Percentiles rank a stretch among this genome's conserved stretches.
phyloP scores from a whole-genome alignment of 306 rosid species.

The Prunus fruticosa region DNA sequence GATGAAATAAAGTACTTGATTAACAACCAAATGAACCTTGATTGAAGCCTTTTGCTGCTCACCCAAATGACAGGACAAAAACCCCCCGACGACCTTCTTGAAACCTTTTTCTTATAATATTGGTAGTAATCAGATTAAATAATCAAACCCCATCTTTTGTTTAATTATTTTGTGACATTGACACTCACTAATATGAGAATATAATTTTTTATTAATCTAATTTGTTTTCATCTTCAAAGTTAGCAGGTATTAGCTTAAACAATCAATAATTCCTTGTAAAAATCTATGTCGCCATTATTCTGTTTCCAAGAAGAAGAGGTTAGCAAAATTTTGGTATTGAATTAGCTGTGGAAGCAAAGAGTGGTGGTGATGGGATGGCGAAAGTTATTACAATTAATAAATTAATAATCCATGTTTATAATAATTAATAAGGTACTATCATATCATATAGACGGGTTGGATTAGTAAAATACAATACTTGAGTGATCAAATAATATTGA shows the following conservation, averaged over 20 bases:
- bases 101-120: slow-evolving; percentile 35
- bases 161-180: slow-evolving; percentile 39
- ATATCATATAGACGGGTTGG: background rate
- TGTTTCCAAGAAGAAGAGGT: slow-evolving; percentile 20
- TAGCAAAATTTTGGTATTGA: background rate
- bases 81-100: slow-evolving; percentile 39
- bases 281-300: slow-evolving; percentile 13
- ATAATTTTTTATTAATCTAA: slow-evolving; percentile 10
- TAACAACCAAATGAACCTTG: slow-evolving; percentile 39
- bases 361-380: background rate
- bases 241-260: slow-evolving; percentile 8
- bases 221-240: slow-evolving; percentile 40
- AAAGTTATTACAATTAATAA: background rate
- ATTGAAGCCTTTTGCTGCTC: slow-evolving; percentile 57
- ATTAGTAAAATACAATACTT: too few species aligned
- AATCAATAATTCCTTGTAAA: background rate
- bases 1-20: background rate
- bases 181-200: slow-evolving; percentile 54
- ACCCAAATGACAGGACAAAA: slow-evolving; percentile 35
- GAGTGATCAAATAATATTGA: too few species aligned
- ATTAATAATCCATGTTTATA: background rate
- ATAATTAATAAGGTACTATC: background rate
- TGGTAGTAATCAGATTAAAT: background rate
- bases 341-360: background rate
- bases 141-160: slow-evolving; percentile 14